These are phyloP conservation scores for Senna siamea DNA, from an alignment of 306 rosid genomes.

Conservation along the genomic window DNA sequence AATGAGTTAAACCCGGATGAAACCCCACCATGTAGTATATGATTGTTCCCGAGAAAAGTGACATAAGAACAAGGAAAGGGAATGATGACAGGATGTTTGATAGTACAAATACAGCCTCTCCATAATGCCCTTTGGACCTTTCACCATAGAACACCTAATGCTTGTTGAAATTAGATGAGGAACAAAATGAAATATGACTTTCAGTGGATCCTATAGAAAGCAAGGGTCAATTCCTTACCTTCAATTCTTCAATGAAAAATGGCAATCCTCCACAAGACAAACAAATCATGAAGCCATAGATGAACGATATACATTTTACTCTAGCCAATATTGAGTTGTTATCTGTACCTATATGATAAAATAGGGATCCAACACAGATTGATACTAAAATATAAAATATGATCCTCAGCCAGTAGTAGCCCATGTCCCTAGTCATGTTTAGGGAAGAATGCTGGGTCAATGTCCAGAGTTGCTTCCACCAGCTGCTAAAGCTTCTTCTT, in stretches of 20 bases:
- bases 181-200: background rate
- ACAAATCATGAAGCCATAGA: slow-evolving; percentile 76
- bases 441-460: slow-evolving; percentile 58
- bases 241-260: slow-evolving; percentile 69
- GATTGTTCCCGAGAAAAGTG: slow-evolving; percentile 58
- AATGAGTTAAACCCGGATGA: slow-evolving; percentile 50
- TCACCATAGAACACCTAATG: slow-evolving; percentile 62
- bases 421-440: slow-evolving; percentile 75
- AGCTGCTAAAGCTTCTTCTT: slow-evolving; percentile 50
- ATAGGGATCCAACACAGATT: slow-evolving; percentile 62
- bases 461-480: slow-evolving; percentile 67
- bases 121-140: slow-evolving; percentile 71
- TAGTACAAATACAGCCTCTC: slow-evolving; percentile 63
- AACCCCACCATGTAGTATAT: slow-evolving; percentile 66
- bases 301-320: slow-evolving; percentile 63
- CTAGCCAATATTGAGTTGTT: slow-evolving; percentile 66
- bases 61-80: slow-evolving; percentile 57
- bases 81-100: slow-evolving; percentile 69
- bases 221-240: slow-evolving; percentile 44
- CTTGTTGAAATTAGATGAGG: background rate
- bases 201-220: background rate
- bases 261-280: slow-evolving; percentile 80
- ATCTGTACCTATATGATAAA: slow-evolving; percentile 54
- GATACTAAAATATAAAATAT: slow-evolving; percentile 60
- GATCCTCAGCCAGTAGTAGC: slow-evolving; percentile 76